A percentile compares a stretch with the other conserved stretches of the same genome.
phyloP scores from a whole-genome alignment of 805 yeast genomes.

The Lachancea thermotolerans region DNA sequence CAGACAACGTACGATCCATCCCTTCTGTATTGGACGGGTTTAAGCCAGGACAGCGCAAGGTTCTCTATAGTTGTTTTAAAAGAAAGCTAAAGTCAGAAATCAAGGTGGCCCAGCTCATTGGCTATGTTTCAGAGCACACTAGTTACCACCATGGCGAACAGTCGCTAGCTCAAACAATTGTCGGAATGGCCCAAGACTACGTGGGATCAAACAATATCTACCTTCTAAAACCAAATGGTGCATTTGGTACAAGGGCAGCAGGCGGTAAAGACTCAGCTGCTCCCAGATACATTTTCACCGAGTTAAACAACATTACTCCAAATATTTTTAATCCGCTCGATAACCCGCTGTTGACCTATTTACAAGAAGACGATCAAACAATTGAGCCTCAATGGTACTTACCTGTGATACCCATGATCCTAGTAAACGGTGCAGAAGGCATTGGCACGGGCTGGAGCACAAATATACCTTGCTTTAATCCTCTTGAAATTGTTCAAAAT shows the following conservation, averaged over 20 bases:
- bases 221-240: conserved; percentile 82
- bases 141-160: conserved; percentile 95
- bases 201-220: conserved; percentile 89
- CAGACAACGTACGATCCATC: conserved; percentile 91
- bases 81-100: conserved; percentile 68
- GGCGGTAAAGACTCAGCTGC: conserved; percentile 99
- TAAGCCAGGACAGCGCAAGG: conserved; percentile 96
- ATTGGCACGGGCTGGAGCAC: conserved; percentile 99
- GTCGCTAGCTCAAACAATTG: conserved; percentile 80
- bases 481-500: conserved; percentile 71
- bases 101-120: conserved; percentile 86
- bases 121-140: conserved; percentile 81
- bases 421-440: conserved; percentile 95
- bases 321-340: conserved; percentile 74
- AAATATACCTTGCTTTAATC: conserved; percentile 83
- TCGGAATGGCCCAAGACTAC: conserved; percentile 91
- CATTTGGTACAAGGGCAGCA: conserved; percentile 90
- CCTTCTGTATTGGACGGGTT: conserved; percentile 93
- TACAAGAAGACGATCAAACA: conserved; percentile 87
- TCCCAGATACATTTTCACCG: conserved; percentile 91
- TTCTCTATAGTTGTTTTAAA: conserved; percentile 79
- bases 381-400: conserved; percentile 95
- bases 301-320: conserved; percentile 67
- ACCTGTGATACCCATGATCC: conserved; percentile 90
- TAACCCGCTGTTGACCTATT: conserved; percentile 66